Percentiles rank a stretch among this genome's conserved stretches.
phyloP scores from a whole-genome alignment of 2,329 filamentous ascomycete genomes.

The Colletotrichum nymphaeae region DNA sequence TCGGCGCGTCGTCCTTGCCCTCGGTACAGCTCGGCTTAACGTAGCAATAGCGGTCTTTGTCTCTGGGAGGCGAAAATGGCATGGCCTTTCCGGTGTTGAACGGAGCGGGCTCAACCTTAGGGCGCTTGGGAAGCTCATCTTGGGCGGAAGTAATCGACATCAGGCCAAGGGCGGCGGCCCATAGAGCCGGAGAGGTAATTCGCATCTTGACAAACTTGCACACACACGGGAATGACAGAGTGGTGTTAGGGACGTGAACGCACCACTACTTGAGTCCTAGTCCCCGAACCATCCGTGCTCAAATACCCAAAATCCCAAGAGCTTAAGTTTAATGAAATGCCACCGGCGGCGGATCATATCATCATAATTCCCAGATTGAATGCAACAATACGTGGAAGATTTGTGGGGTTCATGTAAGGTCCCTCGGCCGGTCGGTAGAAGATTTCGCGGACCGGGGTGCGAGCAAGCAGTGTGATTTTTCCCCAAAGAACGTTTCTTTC shows the following conservation, averaged over 20 bases:
- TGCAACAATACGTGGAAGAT: constrained; percentile 33
- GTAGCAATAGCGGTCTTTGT: constrained; percentile 27
- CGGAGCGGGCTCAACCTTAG: constrained; percentile 21
- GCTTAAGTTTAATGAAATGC: background rate
- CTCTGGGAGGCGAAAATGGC: constrained; percentile 26
- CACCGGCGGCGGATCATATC: background rate
- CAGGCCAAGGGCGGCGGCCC: constrained; percentile 13
- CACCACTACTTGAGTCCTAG: background rate
- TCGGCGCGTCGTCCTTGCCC: constrained; percentile 45
- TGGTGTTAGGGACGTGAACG: background rate
- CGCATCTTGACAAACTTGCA: constrained; percentile 5
- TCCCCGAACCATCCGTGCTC: background rate
- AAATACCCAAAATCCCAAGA: constrained; percentile 1
- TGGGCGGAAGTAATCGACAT: background rate
- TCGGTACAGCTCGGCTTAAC: constrained; percentile 31
- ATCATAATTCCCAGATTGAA: background rate
- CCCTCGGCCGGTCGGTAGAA: constrained; percentile 24
- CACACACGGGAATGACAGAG: background rate
- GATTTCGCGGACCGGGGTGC: constrained; percentile 11
- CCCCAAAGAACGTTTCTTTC: background rate
- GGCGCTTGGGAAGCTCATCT: constrained; percentile 11
- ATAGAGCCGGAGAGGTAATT: background rate
- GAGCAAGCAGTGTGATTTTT: background rate
- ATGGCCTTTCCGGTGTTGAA: constrained; percentile 21
- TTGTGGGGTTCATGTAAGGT: constrained; percentile 15